Evolutionary conservation across 495 filamentous ascomycete genomes (phyloP), one percentile per base, ranked within the genome.

Genomic region (Aspergillus haitiensis): DNA sequence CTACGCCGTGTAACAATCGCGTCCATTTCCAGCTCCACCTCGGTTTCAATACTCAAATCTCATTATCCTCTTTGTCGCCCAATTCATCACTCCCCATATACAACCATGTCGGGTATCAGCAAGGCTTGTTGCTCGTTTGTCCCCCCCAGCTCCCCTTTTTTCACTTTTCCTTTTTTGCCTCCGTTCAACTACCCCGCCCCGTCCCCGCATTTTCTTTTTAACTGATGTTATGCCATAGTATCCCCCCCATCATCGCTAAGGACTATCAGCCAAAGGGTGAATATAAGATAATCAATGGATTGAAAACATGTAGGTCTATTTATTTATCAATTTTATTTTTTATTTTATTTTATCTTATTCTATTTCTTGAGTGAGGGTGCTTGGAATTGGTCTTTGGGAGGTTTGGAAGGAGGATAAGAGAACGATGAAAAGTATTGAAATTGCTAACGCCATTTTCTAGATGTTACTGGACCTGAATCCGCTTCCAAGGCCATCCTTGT

Each of bases 231-330:
- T 16, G 21, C 33, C 5, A 27, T 37, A 78, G 76, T 13, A 77
- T 84, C 57, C 83, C 84, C 6, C 82, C 84, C 10, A 73, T 86
- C 39, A 70, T 84, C 16, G 72, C 74, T 59, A 80, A 83, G 60
- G 81, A 72, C 56, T 88, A 87, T 72, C 67, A 79, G 58, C 67
- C 77, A 62, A 88, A 87, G 69, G 85, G 85, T 53, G 72, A 79
- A 66, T 88, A 84, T 67, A 80, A 83, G 64, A 82, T 78, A 44
- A 73, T 86, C 69, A 79, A 81, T 72, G 84, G 84, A 61, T 57
- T 84, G 66, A 84, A 86, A 72, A 86, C 83, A 48, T 88, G 84
- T 87, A 71, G 18, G 78, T 65, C 13, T 27, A 15, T 16, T n/a
- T 45, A 18, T 36, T 13, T 18, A n/a, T n/a, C n/a, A n/a, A n/a